Percentiles rank a stretch among this genome's conserved stretches.
Evolutionary conservation across 75 land plant genomes (phyloP).

Genomic region (Selaginella moellendorffii): DNA sequence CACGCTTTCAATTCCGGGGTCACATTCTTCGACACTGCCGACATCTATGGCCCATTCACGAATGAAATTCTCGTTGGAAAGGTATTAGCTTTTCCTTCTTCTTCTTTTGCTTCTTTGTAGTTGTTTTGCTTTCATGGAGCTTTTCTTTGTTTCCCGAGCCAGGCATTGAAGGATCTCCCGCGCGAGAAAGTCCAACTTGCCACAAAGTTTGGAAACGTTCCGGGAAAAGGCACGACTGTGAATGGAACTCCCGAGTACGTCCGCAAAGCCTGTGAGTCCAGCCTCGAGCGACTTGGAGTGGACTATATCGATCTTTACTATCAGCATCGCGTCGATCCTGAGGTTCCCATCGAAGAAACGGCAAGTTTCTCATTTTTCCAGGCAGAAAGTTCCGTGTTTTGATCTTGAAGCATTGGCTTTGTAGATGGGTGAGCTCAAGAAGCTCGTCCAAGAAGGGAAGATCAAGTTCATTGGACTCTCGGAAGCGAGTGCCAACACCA

Average conservation of each 20-base stretch:
- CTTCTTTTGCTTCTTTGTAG: no score
- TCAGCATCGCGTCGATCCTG: slow-evolving; percentile 47
- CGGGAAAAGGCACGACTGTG: slow-evolving; percentile 3
- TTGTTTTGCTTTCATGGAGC: no score
- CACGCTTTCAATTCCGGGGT: slow-evolving; percentile 35
- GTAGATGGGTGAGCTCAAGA: slow-evolving; percentile 48
- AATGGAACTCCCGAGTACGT: slow-evolving; percentile 52
- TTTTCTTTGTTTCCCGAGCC: no score
- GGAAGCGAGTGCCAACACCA: slow-evolving; percentile 46
- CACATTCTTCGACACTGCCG: slow-evolving; percentile 37
- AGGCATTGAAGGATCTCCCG: slow-evolving; percentile 52
- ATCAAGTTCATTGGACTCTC: slow-evolving; percentile 63
- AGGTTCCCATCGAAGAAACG: slow-evolving; percentile 70
- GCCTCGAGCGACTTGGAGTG: slow-evolving; percentile 54
- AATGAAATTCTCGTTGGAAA: slow-evolving; percentile 16
- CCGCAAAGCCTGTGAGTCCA: slow-evolving; percentile 53
- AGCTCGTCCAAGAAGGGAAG: slow-evolving; percentile 59
- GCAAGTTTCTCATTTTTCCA: no score
- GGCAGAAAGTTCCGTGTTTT: no score
- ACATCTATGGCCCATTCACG: slow-evolving; percentile 2
- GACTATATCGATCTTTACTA: slow-evolving; percentile 68
- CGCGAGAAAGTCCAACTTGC: slow-evolving; percentile 54
- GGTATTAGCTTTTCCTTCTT: no score
- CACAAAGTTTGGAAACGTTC: slow-evolving; percentile 45
- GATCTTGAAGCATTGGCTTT: background rate